Evolutionary conservation across 345 rosid genomes (phyloP).

Genomic region (Syzygium oleosum): DNA sequence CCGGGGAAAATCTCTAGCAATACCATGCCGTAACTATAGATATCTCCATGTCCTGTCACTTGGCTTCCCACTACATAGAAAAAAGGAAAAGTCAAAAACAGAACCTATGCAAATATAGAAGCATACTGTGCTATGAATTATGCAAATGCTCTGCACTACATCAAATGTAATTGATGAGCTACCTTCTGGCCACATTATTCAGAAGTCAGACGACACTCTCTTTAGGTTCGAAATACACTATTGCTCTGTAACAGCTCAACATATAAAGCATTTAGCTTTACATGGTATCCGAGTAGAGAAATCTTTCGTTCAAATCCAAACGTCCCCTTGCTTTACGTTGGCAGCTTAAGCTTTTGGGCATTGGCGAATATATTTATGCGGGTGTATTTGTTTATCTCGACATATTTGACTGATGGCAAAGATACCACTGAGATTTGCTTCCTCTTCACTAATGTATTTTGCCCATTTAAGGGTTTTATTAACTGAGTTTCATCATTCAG

Average conservation of each 20-base stretch:
- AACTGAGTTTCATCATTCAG: not conserved
- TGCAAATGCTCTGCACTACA: not conserved
- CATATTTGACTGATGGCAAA: not conserved
- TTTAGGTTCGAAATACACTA: not conserved
- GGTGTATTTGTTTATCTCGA: not conserved
- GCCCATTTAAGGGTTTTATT: not conserved
- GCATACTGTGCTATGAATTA: not conserved
- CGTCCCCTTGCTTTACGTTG: not conserved
- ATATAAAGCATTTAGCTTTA: not conserved
- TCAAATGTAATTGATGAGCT: not conserved
- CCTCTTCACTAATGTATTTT: not conserved
- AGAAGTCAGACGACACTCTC: not conserved
- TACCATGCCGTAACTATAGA: slow-evolving; percentile 14
- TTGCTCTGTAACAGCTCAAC: not conserved
- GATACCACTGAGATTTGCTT: not conserved
- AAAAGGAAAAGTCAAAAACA: not conserved
- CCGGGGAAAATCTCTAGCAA: slow-evolving; percentile 13
- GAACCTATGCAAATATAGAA: not conserved
- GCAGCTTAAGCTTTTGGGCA: not conserved
- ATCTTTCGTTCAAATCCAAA: not conserved
- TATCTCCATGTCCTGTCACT: slow-evolving; percentile 7
- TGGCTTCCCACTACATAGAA: slow-evolving; percentile 9
- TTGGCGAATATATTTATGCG: not conserved
- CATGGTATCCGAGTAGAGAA: not conserved
- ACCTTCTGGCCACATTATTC: not conserved